These are phyloP conservation scores for Sugiyamaella qingdaonensis DNA, from an alignment of 805 yeast species.

Conservation along the genomic window DNA sequence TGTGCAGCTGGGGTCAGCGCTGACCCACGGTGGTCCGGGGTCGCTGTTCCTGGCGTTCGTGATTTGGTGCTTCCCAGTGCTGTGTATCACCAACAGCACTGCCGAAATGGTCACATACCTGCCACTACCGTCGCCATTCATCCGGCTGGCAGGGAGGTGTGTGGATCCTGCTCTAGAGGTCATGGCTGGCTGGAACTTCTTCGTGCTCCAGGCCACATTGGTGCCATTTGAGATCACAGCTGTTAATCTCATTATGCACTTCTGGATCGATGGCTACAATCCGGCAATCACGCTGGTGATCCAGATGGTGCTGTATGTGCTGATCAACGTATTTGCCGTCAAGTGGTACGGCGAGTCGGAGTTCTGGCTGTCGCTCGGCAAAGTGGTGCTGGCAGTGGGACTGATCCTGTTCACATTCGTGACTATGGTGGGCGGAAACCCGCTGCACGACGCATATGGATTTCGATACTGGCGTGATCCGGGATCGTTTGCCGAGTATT, in stretches of 20 bases:
- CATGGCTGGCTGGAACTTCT: slow-evolving; percentile 76
- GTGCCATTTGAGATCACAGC: slow-evolving; percentile 83
- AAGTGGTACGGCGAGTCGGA: slow-evolving; percentile 75
- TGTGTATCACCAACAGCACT: slow-evolving; percentile 61
- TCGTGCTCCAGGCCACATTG: slow-evolving; percentile 68
- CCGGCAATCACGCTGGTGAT: slow-evolving; percentile 67
- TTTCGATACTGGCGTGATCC: slow-evolving; percentile 54
- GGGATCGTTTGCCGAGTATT: slow-evolving; percentile 54
- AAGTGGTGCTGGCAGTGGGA: slow-evolving; percentile 70
- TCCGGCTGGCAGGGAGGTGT: slow-evolving; percentile 68
- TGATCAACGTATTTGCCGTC: slow-evolving; percentile 70
- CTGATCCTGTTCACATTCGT: slow-evolving; percentile 69
- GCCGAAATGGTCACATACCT: slow-evolving; percentile 78
- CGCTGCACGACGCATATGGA: slow-evolving; percentile 58
- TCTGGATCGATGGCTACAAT: slow-evolving; percentile 72
- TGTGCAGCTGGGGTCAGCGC: slow-evolving; percentile 63
- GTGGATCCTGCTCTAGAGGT: slow-evolving; percentile 72
- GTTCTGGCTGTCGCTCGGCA: slow-evolving; percentile 72
- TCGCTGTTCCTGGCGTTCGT: slow-evolving; percentile 60
- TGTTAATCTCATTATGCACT: slow-evolving; percentile 72
- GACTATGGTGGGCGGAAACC: slow-evolving; percentile 87
- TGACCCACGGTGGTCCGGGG: slow-evolving; percentile 67
- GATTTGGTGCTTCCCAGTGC: slow-evolving; percentile 66
- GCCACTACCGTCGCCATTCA: slow-evolving; percentile 75
- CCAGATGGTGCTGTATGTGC: slow-evolving; percentile 58